Evolutionary conservation across 257 asterid genomes (phyloP), one percentile per base, ranked within the genome.

Genomic region (Solanum tacnaense): DNA sequence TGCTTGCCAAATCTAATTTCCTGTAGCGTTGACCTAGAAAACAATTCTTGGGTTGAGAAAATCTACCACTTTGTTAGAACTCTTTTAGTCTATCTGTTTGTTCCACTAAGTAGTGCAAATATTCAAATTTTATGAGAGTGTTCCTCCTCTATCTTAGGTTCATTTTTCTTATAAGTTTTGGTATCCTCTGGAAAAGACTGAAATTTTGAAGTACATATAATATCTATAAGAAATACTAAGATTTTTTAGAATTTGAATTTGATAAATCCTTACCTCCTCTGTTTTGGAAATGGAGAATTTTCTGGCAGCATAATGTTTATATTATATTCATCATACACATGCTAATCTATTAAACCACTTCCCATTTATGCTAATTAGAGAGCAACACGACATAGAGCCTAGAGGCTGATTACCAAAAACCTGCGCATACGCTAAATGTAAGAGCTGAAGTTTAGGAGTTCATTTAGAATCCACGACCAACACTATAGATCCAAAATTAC

Each of bases 271-370:
- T 46, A 13, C 6, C 58, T 46, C 58, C 58, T 46, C 58, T 46
- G 20, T 46, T 46, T 46, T 46, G 20, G 56, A 46, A 46, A 13
- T 46, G 58, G 58, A 46, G 58, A 46, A 46, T 46, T 46, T 46
- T 46, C 27, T 15, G 67, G 89, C 94, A 91, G 89, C 92, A 89
- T 83, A 75, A 88, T 67, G 5, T 25, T 46, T 35, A 36, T 93
- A 92, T 93, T 89, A 88, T 90, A 93, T 91, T 93, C 89, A 83
- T 90, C 58, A 32, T 84, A 91, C 98, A 94, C 99, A 96, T 96
- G 99, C 94, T 90, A 74, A 74, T 89, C 91, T 88, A 90, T 90
- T 41, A 87, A 91, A 15, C 8, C 58, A 49, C 21, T 49, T 49
- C 0, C 21, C 58, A 49, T 49, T 49, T 49, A 49, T 49, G 21